Percentiles rank a stretch among this genome's conserved stretches.
Conservation (phyloP, 169 alveolate genomes). For the Plasmodium relictum region DNA sequence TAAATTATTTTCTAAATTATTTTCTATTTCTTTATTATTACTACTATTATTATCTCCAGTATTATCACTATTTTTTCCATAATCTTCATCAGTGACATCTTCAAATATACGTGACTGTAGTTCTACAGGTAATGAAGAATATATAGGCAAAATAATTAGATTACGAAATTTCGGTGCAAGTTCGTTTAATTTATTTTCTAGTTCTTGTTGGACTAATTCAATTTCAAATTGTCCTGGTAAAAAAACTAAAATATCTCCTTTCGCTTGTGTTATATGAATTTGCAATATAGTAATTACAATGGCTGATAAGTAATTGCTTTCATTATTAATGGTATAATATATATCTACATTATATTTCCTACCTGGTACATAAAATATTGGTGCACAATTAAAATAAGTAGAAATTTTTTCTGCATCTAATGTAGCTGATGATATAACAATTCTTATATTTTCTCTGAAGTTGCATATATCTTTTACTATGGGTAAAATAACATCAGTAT, state of each 20-base stretch:
- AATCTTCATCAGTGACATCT: slow-evolving; percentile 88
- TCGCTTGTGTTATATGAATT: slow-evolving; percentile 99
- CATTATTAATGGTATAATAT: slow-evolving; percentile 98
- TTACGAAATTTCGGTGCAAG: slow-evolving; percentile 79
- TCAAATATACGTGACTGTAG: slow-evolving; percentile 98
- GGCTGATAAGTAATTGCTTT: slow-evolving; percentile 99
- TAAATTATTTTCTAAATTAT: background rate
- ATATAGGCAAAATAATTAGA: slow-evolving; percentile 96
- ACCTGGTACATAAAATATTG: slow-evolving; percentile 96
- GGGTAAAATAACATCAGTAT: slow-evolving; percentile 99
- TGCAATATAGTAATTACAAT: slow-evolving; percentile 98
- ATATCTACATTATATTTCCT: slow-evolving; percentile 98
- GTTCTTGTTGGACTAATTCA: slow-evolving; percentile 94
- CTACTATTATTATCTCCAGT: background rate
- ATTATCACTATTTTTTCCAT: slow-evolving; percentile 27
- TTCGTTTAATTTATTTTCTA: slow-evolving; percentile 79
- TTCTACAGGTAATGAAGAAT: slow-evolving; percentile 98
- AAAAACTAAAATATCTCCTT: slow-evolving; percentile 99
- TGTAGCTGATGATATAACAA: slow-evolving; percentile 97
- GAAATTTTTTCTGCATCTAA: slow-evolving; percentile 98
- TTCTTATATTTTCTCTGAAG: slow-evolving; percentile 90
- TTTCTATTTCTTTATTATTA: background rate
- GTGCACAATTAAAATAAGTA: slow-evolving; percentile 97
- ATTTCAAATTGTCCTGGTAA: slow-evolving; percentile 99
- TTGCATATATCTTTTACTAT: slow-evolving; percentile 95